Base-by-base conservation (phyloP, 352 stramenopile species). In the Phytopythium vexans region DNA sequence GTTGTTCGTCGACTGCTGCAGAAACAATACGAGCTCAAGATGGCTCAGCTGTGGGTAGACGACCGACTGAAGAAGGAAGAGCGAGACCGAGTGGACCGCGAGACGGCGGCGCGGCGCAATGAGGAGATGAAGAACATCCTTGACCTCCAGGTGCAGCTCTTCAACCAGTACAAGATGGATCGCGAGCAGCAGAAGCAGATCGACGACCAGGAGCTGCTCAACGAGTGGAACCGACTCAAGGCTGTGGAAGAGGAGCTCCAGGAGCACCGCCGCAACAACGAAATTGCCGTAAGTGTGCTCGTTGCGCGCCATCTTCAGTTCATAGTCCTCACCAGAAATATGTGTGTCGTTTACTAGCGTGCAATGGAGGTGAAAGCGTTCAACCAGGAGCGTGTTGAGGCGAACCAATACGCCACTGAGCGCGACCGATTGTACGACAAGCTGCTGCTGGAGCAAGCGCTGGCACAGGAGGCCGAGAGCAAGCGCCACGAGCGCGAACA, bases 61-160 rank as follows among this genome's bases (percentile, higher is more conserved):
- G 82, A 92, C 52, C 77, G 77, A 8, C 62, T 80, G 15, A 86
- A 88, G 64, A 92, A 89, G 61, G 82, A 92, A 36, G 73, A 83
- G 31, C 74, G 79, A 33, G 79, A 92, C 3, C 76, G 70, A 1
- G 35, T 54, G 42, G 82, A 92, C 47, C 51, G 64, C 21, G 79
- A 90, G 21, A 64, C 64, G 48, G 61, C 56, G 8, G 45, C 62
- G 11, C 74, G 74, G 49, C 70, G 74, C 35, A 83, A 89, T 37
- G 75, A 82, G 38, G 78, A 90, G 68, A 83, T 92, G 48, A 88
- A 82, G 42, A 43, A 64, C 7, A 90, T 92, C 53, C 44, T 92
- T 12, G 80, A 92, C 58, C 63, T 90, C n/a, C 82, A 90, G 21
- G 75, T 91, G 1, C 68, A 86, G 9, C 54, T 89, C 6, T 72